phyloP scores from a whole-genome alignment of 192 early-diverging fungal species.

The Backusella psychrophila region DNA sequence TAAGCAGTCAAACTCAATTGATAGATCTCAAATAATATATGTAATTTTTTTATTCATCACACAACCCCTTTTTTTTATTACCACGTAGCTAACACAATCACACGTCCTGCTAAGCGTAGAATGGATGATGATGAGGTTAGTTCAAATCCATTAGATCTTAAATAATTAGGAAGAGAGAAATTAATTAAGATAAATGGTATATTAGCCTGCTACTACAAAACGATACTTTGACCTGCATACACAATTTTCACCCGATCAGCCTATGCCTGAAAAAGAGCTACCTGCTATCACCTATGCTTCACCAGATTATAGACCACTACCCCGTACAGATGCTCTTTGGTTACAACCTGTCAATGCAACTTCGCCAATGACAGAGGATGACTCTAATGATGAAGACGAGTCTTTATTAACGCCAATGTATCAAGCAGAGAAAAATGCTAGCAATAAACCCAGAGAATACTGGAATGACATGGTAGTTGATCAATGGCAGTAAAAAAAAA shows the following conservation, averaged over 20 bases:
- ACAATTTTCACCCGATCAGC: slow-evolving; percentile 14
- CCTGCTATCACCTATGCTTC: slow-evolving; percentile 21
- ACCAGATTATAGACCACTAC: slow-evolving; percentile 19
- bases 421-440: background rate
- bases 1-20: slow-evolving; percentile 9
- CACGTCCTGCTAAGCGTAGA: slow-evolving; percentile 12
- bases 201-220: slow-evolving; percentile 1
- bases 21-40: background rate
- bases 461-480: slow-evolving; percentile 9
- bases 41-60: background rate
- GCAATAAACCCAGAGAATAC: background rate
- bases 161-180: background rate
- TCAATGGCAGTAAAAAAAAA: slow-evolving; percentile 8
- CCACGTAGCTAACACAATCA: background rate
- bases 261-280: slow-evolving; percentile 10
- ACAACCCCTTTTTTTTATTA: background rate
- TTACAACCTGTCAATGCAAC: slow-evolving; percentile 7
- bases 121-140: slow-evolving; percentile 9
- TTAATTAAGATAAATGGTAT: background rate
- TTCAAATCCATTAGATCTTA: background rate
- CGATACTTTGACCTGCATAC: slow-evolving; percentile 20
- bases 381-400: slow-evolving; percentile 14
- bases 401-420: slow-evolving; percentile 7
- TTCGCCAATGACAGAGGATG: slow-evolving; percentile 13
- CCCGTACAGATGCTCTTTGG: slow-evolving; percentile 4